phyloP scores from a whole-genome alignment of 2,329 filamentous ascomycete species.

The Diaporthe citriasiana region DNA sequence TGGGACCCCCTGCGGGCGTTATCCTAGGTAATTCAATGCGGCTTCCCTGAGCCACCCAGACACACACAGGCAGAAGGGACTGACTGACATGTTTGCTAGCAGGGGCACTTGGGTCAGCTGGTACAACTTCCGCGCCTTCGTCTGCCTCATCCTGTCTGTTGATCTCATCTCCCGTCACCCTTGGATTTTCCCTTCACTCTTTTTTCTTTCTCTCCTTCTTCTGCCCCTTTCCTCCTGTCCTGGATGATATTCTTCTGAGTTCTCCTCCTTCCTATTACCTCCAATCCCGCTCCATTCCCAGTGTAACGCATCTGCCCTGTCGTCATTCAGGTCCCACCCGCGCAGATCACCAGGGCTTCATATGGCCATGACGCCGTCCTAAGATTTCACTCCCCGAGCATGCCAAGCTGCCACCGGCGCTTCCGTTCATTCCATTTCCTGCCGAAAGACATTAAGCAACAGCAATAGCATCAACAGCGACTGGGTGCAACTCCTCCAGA shows the following conservation, averaged over 20 bases:
- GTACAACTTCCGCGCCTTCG: slow-evolving; percentile 31
- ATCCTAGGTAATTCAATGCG: slow-evolving; percentile 6
- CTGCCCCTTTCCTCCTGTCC: neutral
- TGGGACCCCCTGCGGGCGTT: slow-evolving; percentile 17
- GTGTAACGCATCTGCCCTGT: slow-evolving; percentile 24
- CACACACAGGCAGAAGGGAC: neutral
- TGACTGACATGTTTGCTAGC: slow-evolving; percentile 30
- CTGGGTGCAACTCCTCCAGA: neutral
- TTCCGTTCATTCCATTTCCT: slow-evolving; percentile 14
- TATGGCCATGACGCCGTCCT: slow-evolving; percentile 33
- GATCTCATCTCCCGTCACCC: slow-evolving; percentile 30
- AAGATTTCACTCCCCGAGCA: slow-evolving; percentile 12
- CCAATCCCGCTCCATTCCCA: neutral
- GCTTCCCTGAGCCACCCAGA: slow-evolving; percentile 16
- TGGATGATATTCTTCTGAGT: neutral
- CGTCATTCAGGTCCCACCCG: slow-evolving; percentile 36
- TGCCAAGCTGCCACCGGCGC: slow-evolving; percentile 30
- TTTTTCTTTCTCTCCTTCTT: neutral
- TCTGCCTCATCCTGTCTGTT: slow-evolving; percentile 12
- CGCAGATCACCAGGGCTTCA: slow-evolving; percentile 24
- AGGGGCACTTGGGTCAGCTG: slow-evolving; percentile 38
- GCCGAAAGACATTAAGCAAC: slow-evolving; percentile 10
- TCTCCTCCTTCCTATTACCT: neutral
- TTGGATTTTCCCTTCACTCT: neutral
- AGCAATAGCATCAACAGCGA: neutral